A percentile compares a stretch with the other conserved stretches of the same genome.
These are phyloP conservation scores for Chernovozyma aurita DNA, from an alignment of 1,139 yeast species.

Conservation along the genomic window DNA sequence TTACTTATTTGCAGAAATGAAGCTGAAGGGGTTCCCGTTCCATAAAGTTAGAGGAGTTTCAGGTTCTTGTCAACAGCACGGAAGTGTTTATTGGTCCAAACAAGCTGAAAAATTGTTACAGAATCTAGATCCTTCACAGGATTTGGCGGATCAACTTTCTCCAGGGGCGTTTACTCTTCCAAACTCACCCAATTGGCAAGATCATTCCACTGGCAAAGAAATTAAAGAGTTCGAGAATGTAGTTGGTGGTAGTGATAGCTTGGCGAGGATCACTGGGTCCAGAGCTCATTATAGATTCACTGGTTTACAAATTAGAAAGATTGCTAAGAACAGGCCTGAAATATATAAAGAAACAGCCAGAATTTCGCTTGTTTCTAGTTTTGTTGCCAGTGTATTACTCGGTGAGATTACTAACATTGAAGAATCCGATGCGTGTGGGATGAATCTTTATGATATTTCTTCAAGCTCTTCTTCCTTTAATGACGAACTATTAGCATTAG, in stretches of 20 bases:
- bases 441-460: constrained; percentile 65
- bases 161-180: constrained; percentile 52
- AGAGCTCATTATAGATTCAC: constrained; percentile 88
- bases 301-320: constrained; percentile 80
- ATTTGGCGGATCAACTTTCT: constrained; percentile 44
- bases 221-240: constrained; percentile 56
- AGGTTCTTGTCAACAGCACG: constrained; percentile 94
- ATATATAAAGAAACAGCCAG: constrained; percentile 53
- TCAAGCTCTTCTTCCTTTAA: constrained; percentile 45
- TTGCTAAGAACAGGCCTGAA: constrained; percentile 53
- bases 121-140: constrained; percentile 17
- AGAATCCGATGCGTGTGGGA: constrained; percentile 80
- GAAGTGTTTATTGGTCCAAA: constrained; percentile 75
- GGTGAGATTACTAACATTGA: constrained; percentile 67
- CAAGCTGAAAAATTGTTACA: constrained; percentile 39
- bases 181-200: constrained; percentile 91
- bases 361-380: constrained; percentile 75
- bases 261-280: constrained; percentile 76
- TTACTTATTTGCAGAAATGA: constrained; percentile 53
- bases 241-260: constrained; percentile 57
- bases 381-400: constrained; percentile 65
- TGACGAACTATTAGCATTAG: constrained; percentile 43
- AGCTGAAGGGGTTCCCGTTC: constrained; percentile 51
- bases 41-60: constrained; percentile 60
- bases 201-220: constrained; percentile 77